Evolutionary conservation across 2,329 filamentous ascomycete species (phyloP).

Genomic region (Fusarium drepaniforme): DNA sequence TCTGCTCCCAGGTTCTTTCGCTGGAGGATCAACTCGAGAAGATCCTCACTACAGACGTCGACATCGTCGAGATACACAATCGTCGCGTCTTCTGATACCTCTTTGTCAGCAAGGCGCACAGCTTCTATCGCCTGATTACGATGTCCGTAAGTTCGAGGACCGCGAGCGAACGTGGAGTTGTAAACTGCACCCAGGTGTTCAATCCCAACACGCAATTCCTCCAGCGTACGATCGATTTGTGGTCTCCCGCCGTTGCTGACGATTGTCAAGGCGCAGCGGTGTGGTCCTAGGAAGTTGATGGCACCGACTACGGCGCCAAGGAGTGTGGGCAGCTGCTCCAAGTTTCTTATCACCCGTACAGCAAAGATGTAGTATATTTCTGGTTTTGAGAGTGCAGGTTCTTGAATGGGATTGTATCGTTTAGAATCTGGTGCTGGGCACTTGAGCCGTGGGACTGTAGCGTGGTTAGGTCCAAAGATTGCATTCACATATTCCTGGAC

Average conservation of each 20-base stretch:
- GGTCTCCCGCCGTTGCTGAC: background rate
- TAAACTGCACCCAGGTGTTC: background rate
- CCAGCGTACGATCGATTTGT: background rate
- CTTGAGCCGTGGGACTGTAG: background rate
- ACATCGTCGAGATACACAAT: constrained; percentile 67
- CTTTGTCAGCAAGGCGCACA: background rate
- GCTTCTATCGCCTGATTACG: background rate
- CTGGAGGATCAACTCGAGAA: constrained; percentile 67
- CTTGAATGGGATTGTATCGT: background rate
- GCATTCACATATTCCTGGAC: background rate
- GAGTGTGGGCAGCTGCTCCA: background rate
- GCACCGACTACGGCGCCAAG: background rate
- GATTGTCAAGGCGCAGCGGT: background rate
- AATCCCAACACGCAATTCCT: background rate
- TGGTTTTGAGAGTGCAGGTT: too few relatives aligned
- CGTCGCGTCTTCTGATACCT: constrained; percentile 48
- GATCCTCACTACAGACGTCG: constrained; percentile 63
- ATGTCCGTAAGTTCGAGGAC: background rate
- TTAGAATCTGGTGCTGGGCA: background rate
- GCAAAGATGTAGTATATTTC: background rate
- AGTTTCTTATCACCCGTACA: background rate
- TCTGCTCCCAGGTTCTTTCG: constrained; percentile 58
- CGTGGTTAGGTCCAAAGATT: background rate
- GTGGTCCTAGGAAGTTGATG: background rate
- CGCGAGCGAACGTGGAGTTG: background rate